Percentiles rank a stretch among this genome's conserved stretches.
Conservation (phyloP, 305 asterid species). For the Fraxinus sp. region DNA sequence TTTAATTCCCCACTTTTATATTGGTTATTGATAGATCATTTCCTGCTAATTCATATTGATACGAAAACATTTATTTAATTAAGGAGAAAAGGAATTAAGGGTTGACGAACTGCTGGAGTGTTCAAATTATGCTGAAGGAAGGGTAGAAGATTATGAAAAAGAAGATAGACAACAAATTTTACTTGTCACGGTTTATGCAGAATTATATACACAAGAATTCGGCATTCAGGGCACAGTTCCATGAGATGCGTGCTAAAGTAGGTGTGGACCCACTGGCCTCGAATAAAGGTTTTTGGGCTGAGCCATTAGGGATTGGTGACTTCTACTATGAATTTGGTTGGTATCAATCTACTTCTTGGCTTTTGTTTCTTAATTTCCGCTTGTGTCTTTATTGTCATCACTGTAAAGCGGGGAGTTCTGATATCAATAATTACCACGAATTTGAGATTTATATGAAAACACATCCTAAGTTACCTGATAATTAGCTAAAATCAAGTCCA, state of each 20-base stretch:
- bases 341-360: conserved; percentile 29
- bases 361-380: background rate
- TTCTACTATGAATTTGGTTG: conserved; percentile 95
- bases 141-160: background rate
- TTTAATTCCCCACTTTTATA: background rate
- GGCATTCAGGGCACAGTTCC: conserved; percentile 86
- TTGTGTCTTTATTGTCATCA: background rate
- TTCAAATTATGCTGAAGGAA: background rate
- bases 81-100: background rate
- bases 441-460: background rate
- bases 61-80: background rate
- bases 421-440: background rate
- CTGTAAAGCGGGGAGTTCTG: background rate
- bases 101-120: background rate
- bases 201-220: conserved; percentile 92
- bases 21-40: background rate
- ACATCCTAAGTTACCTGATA: background rate
- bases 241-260: conserved; percentile 97
- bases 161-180: background rate
- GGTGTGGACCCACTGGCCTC: conserved; percentile 99
- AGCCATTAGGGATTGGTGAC: conserved; percentile 90
- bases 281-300: conserved; percentile 98
- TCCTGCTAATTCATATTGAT: background rate
- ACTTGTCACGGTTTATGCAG: conserved; percentile 41
- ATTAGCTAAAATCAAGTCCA: background rate